Evolutionary conservation across 2,329 filamentous ascomycete species (phyloP), one percentile per base, ranked within the genome.

Genomic region (Akanthomyces uredinophilus): DNA sequence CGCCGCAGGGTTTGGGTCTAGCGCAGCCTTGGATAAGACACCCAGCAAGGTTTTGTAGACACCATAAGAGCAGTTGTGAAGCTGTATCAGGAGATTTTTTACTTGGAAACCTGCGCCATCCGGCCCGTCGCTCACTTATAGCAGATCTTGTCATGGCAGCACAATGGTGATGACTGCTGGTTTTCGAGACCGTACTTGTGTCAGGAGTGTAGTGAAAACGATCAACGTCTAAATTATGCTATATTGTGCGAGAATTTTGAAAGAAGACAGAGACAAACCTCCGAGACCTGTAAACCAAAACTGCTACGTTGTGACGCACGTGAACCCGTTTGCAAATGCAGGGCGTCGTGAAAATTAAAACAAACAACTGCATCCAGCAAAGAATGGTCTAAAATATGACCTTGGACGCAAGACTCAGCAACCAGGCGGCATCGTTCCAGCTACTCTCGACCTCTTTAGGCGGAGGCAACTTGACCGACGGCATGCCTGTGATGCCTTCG

Each of bases 371-470:
- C 13, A 32, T 6, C 16, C 4, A 35, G 13, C 7, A 37, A 51
- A 29, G 14, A 14, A 46, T 3, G 11, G 5, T 35, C 76, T 73
- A 86, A 65, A 87, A 78, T 66, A 87, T 75, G 50, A 87, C 82
- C 68, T 85, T 87, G 29, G 82, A 81, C 13, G 86, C 87, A 65
- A 89, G 85, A 65, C 81, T 87, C 61, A 89, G 73, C 52, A 90
- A 72, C 87, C 87, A 90, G 18, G 85, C 85, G 29, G 86, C 87
- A 72, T 89, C 87, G 63, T 83, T 80, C 87, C 86, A 89, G 10
- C 81, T 82, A 18, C 84, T 85, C 49, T 84, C 81, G 57, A 87
- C 80, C 10, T 78, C 75, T 47, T 79, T 79, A 56, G 77, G 76
- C 11, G 78, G 75, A 37, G 70, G 83, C 70, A 86, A 74, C 11